Percentiles rank a stretch among this genome's conserved stretches.
Conservation (phyloP, 345 rosid genomes). For the Eucalyptus fibrosa region DNA sequence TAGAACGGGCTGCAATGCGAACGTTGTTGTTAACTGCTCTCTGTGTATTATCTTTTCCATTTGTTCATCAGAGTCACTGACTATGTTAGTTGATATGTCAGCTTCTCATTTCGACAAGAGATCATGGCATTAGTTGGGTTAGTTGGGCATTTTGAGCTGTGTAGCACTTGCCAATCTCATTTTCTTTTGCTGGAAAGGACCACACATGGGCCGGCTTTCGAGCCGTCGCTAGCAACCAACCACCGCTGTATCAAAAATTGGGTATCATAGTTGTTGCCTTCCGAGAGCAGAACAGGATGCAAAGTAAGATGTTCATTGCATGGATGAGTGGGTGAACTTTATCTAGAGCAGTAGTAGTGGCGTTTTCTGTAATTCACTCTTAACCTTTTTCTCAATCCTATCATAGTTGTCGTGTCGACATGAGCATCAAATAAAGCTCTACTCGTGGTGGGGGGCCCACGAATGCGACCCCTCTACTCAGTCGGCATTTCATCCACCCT, state of each 20-base stretch:
- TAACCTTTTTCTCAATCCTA: too few species aligned
- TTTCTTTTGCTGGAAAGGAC: background rate
- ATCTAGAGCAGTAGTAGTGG: background rate
- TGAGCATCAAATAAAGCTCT: too few species aligned
- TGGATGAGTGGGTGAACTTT: background rate
- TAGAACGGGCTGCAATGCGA: background rate
- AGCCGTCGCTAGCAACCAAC: background rate
- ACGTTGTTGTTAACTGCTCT: background rate
- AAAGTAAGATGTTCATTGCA: background rate
- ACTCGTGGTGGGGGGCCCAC: background rate
- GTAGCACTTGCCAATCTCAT: background rate
- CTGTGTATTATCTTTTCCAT: background rate
- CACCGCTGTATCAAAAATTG: background rate
- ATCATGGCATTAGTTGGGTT: background rate
- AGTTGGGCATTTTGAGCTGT: background rate
- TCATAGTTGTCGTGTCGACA: too few species aligned
- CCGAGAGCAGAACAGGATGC: background rate
- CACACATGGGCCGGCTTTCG: background rate
- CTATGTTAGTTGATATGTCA: background rate
- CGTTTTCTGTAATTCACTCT: too few species aligned
- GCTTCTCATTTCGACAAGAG: background rate
- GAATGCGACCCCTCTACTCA: background rate
- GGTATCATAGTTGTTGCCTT: background rate
- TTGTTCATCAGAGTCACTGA: background rate
- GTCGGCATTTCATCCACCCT: too few species aligned